These are phyloP conservation scores for Candida golubevii DNA, from an alignment of 805 yeast genomes.

Conservation along the genomic window DNA sequence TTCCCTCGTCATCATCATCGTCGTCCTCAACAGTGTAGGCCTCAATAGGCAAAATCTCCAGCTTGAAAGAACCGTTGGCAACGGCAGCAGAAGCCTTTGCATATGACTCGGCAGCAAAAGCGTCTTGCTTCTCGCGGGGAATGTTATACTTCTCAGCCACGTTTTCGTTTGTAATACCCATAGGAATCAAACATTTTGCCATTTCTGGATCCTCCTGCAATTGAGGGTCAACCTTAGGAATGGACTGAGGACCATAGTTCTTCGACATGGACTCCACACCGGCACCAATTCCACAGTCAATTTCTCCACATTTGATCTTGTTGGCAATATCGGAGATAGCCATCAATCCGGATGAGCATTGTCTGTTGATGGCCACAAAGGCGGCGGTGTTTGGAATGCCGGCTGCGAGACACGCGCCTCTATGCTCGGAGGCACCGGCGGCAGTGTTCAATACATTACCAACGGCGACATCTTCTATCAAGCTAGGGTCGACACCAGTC, in stretches of 20 bases:
- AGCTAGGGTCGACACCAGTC: slow-evolving; percentile 42
- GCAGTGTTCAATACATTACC: slow-evolving; percentile 92
- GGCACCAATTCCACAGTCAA: slow-evolving; percentile 83
- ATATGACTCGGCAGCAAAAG: slow-evolving; percentile 83
- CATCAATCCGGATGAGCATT: slow-evolving; percentile 91
- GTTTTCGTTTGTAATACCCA: slow-evolving; percentile 96
- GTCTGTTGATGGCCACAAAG: slow-evolving; percentile 83
- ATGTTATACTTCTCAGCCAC: slow-evolving; percentile 66
- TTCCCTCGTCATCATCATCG: slow-evolving; percentile 46
- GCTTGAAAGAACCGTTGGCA: slow-evolving; percentile 67
- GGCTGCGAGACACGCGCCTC: slow-evolving; percentile 88
- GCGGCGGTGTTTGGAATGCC: slow-evolving; percentile 82
- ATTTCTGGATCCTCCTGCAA: slow-evolving; percentile 35
- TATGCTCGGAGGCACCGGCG: slow-evolving; percentile 92
- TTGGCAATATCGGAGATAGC: slow-evolving; percentile 88
- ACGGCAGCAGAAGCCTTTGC: slow-evolving; percentile 79
- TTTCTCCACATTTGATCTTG: slow-evolving; percentile 83
- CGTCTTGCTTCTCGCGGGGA: slow-evolving; percentile 73
- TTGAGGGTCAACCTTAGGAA: slow-evolving; percentile 44
- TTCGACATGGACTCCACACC: slow-evolving; percentile 96
- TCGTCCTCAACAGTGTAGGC: slow-evolving; percentile 52
- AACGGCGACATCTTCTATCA: slow-evolving; percentile 79
- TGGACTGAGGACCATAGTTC: slow-evolving; percentile 77
- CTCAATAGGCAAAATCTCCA: slow-evolving; percentile 82
- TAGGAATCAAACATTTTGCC: slow-evolving; percentile 80